Percentiles rank a stretch among this genome's conserved stretches.
These are phyloP conservation scores for Lactarius vividus DNA, from an alignment of 768 basidiomycete genomes.

Conservation along the genomic window DNA sequence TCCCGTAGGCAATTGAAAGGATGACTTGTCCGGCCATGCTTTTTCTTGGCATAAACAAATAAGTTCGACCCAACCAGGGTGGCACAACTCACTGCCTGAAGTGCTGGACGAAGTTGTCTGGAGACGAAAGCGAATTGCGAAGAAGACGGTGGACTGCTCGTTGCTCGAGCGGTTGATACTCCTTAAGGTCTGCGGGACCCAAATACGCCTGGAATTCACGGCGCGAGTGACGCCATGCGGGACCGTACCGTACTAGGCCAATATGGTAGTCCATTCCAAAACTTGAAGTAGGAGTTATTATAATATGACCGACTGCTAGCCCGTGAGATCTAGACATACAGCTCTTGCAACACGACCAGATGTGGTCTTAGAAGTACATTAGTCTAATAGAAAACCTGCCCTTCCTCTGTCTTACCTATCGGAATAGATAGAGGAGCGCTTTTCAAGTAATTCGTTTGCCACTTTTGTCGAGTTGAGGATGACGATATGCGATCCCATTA, in stretches of 20 bases:
- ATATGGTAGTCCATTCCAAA: too few relatives aligned
- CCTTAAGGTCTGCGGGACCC: too few relatives aligned
- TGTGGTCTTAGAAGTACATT: not conserved
- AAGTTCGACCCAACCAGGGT: not conserved
- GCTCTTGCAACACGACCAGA: not conserved
- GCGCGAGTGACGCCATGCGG: too few relatives aligned
- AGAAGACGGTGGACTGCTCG: too few relatives aligned
- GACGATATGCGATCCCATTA: not conserved
- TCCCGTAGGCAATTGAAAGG: not conserved
- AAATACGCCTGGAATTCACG: too few relatives aligned
- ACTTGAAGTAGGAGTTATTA: too few relatives aligned
- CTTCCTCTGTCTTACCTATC: not conserved
- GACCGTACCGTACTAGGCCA: too few relatives aligned
- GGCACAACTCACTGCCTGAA: too few relatives aligned
- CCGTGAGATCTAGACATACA: not conserved
- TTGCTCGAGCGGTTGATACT: too few relatives aligned
- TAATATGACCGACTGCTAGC: too few relatives aligned
- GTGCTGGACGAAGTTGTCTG: too few relatives aligned
- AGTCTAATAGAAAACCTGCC: not conserved
- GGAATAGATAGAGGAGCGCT: not conserved
- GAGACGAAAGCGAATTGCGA: too few relatives aligned
- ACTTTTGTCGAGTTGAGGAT: not conserved
- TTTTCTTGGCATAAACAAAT: not conserved
- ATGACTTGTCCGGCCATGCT: not conserved
- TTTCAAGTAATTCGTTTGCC: not conserved